Evolutionary conservation across 2,329 filamentous ascomycete species (phyloP), one percentile per base, ranked within the genome.

Genomic region (Biscogniauxia mediterranea): DNA sequence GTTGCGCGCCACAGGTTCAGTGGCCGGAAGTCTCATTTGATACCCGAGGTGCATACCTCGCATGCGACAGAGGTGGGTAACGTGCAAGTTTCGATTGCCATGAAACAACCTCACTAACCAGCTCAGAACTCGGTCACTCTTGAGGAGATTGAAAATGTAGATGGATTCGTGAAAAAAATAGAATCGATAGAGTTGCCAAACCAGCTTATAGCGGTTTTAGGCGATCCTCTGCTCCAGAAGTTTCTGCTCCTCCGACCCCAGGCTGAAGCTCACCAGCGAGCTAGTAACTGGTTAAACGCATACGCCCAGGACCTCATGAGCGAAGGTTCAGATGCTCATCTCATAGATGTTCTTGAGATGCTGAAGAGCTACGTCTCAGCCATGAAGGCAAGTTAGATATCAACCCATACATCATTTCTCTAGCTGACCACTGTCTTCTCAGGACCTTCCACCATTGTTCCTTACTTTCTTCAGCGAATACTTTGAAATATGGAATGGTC

Each of bases 111-210:
- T 72, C 8, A 72, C 64, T 79, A 70, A 51, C 75, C 49, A 5
- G 11, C 28, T 32, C 55, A 88, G 83, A 78, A 80, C 60, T 88
- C 87, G 0, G 78, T 89, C 4, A 90, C 85, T 3, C 76, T 96
- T 5, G 92, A 96, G 71, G 92, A 96, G 70, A 86, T 96, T 58
- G 89, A 92, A 68, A 88, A 82, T 63, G 87, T 87, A 13, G 80
- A 86, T 23, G 81, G 85, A 55, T 89, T 96, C 62, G 88, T 92
- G 5, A 83, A 85, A 52, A 89, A 85, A 60, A 75, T 96, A 8
- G 91, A 96, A 67, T 90, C 83, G 66, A 87, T 96, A 25, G 90
- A 95, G 73, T 78, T 93, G 50, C 92, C 92, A 0, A 93, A 90
- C 64, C 92, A 96, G 74, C 80, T 96, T 1, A 86, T 93, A 50